A percentile compares a stretch with the other conserved stretches of the same genome.
Evolutionary conservation across 345 rosid genomes (phyloP).

Genomic region (Eucalyptus pumila): DNA sequence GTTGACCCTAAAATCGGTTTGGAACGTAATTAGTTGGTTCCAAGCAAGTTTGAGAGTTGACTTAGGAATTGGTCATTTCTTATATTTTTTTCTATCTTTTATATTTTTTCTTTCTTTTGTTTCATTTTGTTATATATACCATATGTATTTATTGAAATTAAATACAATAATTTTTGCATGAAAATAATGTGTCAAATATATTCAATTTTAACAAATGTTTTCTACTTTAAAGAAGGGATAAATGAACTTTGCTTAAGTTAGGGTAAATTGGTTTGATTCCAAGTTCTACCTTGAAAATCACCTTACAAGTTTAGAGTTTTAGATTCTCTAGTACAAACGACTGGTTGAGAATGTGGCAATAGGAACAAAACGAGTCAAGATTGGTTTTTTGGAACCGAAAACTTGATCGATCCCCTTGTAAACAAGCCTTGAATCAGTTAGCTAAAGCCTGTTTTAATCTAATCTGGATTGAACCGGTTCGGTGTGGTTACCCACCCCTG

Average conservation of each 20-base stretch:
- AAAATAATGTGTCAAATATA: too few species aligned
- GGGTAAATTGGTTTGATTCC: not conserved
- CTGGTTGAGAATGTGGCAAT: fast-evolving
- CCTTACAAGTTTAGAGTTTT: not conserved
- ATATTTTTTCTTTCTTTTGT: not conserved
- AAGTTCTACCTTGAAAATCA: too few species aligned
- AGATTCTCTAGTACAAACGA: not conserved
- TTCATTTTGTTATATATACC: not conserved
- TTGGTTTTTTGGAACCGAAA: not conserved
- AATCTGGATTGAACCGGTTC: not conserved
- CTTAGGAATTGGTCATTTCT: not conserved
- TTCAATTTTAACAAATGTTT: too few species aligned
- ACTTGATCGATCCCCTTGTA: fast-evolving
- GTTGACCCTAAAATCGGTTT: not conserved
- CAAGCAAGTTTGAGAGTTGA: not conserved
- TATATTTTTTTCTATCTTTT: too few species aligned
- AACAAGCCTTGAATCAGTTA: not conserved
- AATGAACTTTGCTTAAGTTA: not conserved
- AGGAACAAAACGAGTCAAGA: fast-evolving
- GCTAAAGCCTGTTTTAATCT: too few species aligned
- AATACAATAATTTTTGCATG: too few species aligned
- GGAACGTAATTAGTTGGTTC: not conserved
- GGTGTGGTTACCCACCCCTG: not conserved
- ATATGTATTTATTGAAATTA: not conserved
- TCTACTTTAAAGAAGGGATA: not conserved